Percentiles rank a stretch among this genome's conserved stretches.
phyloP scores from a whole-genome alignment of 495 filamentous ascomycete species.

The Neurospora sp. region DNA sequence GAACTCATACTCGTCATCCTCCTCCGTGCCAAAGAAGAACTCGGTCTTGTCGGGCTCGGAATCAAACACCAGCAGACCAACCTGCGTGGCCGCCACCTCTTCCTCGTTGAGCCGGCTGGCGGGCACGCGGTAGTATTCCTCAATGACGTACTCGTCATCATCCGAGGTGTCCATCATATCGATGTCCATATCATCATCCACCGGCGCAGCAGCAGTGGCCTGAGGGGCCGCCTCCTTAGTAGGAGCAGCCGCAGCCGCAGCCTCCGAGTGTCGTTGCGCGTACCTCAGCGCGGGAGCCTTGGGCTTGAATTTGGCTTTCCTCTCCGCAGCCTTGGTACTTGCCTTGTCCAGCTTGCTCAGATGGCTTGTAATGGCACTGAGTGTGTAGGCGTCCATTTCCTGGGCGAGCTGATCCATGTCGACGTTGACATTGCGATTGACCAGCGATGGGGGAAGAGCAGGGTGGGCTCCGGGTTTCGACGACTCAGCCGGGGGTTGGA shows the following conservation, averaged over 20 bases:
- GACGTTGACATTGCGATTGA: conserved; percentile 27
- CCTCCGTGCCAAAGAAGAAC: conserved; percentile 38
- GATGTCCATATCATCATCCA: conserved; percentile 17
- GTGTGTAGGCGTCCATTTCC: conserved; percentile 40
- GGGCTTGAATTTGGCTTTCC: conserved; percentile 28
- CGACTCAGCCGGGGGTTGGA: neutral
- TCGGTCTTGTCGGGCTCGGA: conserved; percentile 38
- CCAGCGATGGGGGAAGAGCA: conserved; percentile 29
- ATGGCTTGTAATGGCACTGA: conserved; percentile 38
- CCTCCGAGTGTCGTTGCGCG: conserved; percentile 39
- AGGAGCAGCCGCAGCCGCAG: neutral
- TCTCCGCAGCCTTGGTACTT: conserved; percentile 10
- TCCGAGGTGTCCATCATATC: conserved; percentile 27
- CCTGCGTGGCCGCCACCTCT: conserved; percentile 23
- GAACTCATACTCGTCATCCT: conserved; percentile 36
- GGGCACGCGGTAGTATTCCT: conserved; percentile 44
- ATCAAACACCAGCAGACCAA: conserved; percentile 43
- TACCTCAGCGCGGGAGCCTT: conserved; percentile 37
- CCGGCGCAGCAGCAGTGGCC: conserved; percentile 17
- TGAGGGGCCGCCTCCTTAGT: neutral
- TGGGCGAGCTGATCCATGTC: conserved; percentile 35
- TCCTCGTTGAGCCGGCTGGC: conserved; percentile 32
- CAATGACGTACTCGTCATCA: conserved; percentile 41
- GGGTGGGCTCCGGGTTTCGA: conserved; percentile 8
- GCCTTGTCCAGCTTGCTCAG: conserved; percentile 27